Evolutionary conservation across 306 rosid genomes (phyloP), one percentile per base, ranked within the genome.

Genomic region (Hippophae rhamnoides): DNA sequence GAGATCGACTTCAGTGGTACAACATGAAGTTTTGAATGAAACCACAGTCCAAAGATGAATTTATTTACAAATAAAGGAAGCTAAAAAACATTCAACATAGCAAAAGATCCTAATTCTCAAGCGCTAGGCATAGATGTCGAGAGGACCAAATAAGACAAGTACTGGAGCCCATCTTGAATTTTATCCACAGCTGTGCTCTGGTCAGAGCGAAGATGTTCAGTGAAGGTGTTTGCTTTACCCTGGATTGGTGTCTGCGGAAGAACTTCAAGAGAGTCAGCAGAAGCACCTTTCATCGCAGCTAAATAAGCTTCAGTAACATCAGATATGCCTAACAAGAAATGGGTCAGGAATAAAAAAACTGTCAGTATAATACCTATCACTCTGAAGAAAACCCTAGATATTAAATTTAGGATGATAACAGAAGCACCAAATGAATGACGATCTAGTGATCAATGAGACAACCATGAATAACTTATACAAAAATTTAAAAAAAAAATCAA

Each of bases 101-200:
- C 26, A 46, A 40, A 10, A 14, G 54, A 63, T 46, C 52, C 4
- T 31, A 52, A 55, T 58, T 43, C 56, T 86, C 81, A 86, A 56
- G 89, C 83, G 41, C 82, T 76, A 60, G 79, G 84, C 85, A 84
- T 75, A 5, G 96, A 86, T 71, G 89, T 82, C 46, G 99, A 81
- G 64, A 93, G 65, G 56, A 86, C 82, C n/a, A 93, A 80, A 58
- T 80, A 71, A 5, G 94, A 78, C 67, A 93, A 77, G 82, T 74
- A 86, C 68, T 84, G 88, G 58, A 88, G 72, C 46, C 94, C 99
- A 7, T 88, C 96, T 81, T 83, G 95, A 77, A 92, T 82, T 77
- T 86, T 88, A 66, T 75, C 74, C 47, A 84, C 55, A 0, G 99
- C 94, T 54, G 88, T 84, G 57, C 75, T 72, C 67, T 80, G 94